A percentile compares a stretch with the other conserved stretches of the same genome.
Conservation (phyloP, 2,329 filamentous ascomycete species). For the Hypoxylon sp. region DNA sequence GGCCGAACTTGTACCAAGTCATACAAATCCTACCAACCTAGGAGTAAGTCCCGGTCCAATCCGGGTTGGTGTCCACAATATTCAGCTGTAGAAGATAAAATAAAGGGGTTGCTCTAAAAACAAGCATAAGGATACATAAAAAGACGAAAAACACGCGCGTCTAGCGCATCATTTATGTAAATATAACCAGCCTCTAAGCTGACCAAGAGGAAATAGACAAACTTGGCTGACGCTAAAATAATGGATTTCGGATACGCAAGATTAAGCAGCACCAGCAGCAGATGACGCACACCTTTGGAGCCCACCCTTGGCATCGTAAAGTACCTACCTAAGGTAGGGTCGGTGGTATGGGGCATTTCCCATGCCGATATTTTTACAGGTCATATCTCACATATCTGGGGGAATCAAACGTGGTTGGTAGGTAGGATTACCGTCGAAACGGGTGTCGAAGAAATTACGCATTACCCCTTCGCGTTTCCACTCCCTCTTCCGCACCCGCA, state of each 20-base stretch:
- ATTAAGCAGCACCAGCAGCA: constrained; percentile 32
- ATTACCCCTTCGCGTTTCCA: not conserved
- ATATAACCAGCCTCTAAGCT: not conserved
- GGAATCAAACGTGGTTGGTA: constrained; percentile 17
- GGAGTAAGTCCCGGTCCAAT: constrained; percentile 34
- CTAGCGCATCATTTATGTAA: not conserved
- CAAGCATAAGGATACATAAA: not conserved
- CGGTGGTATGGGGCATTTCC: constrained; percentile 27
- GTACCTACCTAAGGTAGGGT: too few relatives aligned
- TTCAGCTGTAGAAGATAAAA: constrained; percentile 19
- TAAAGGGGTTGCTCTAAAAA: constrained; percentile 4
- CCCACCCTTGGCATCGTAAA: constrained; percentile 16
- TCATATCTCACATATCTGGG: constrained; percentile 39
- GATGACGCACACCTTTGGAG: constrained; percentile 32
- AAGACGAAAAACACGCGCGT: not conserved
- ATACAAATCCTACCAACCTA: constrained; percentile 30
- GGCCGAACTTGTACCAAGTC: constrained; percentile 13
- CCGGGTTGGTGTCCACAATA: constrained; percentile 18
- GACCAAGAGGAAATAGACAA: not conserved
- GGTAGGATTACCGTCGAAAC: constrained; percentile 25
- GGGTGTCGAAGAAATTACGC: constrained; percentile 14
- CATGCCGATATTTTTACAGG: constrained; percentile 39
- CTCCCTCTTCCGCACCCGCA: constrained; percentile 10
- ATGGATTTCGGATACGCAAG: constrained; percentile 27
- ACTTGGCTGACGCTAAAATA: not conserved